Evolutionary conservation across 306 rosid genomes (phyloP).

Genomic region (Luffa acutangula): DNA sequence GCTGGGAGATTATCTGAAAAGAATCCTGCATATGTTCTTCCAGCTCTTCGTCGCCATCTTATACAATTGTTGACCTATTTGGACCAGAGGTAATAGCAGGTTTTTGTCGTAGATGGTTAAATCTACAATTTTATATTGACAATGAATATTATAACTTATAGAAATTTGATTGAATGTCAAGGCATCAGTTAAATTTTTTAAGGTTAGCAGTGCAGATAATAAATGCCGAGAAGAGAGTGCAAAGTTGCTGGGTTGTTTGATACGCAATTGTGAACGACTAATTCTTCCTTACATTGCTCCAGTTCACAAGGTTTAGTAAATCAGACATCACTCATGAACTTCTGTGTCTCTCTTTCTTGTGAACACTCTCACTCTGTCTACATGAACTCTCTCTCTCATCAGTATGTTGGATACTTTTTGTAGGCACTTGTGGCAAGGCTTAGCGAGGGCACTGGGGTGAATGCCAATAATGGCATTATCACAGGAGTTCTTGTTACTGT

Average conservation of each 20-base stretch:
- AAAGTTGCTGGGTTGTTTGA: slow-evolving; percentile 86
- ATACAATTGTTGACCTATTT: slow-evolving; percentile 83
- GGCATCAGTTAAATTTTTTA: slow-evolving; percentile 18
- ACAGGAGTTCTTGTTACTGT: slow-evolving; percentile 98
- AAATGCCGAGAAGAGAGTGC: slow-evolving; percentile 99
- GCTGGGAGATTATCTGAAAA: slow-evolving; percentile 96
- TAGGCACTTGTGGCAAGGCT: slow-evolving; percentile 97
- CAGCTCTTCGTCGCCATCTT: slow-evolving; percentile 98
- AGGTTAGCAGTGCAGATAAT: slow-evolving; percentile 93
- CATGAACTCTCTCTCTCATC: neutral
- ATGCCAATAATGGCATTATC: slow-evolving; percentile 69
- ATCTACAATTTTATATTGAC: neutral
- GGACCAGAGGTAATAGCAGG: slow-evolving; percentile 68
- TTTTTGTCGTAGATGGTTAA: neutral
- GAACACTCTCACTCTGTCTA: neutral
- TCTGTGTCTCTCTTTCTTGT: neutral
- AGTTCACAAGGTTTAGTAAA: slow-evolving; percentile 64
- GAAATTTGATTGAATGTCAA: neutral
- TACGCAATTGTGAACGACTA: slow-evolving; percentile 89
- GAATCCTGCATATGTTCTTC: slow-evolving; percentile 98
- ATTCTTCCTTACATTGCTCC: slow-evolving; percentile 95
- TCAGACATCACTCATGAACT: slow-evolving; percentile 9
- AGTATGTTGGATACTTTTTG: slow-evolving; percentile 4
- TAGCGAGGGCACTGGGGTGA: slow-evolving; percentile 43
- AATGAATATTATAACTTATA: neutral